Evolutionary conservation across 176 grass and related monocot species (phyloP).

Genomic region (Paspalum notatum): DNA sequence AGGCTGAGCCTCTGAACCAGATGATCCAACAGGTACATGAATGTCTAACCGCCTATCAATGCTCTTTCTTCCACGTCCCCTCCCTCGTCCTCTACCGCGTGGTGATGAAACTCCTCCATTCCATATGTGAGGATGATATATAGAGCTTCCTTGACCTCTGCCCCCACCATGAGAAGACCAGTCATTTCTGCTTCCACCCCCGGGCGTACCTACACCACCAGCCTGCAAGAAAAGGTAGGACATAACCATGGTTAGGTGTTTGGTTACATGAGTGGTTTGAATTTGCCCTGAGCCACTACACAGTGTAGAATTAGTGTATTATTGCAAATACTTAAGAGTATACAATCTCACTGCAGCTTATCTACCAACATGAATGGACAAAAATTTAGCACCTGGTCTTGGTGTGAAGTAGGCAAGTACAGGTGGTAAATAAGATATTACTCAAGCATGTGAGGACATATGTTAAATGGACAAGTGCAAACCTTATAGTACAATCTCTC

Average conservation of each 20-base stretch:
- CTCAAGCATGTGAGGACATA: neutral
- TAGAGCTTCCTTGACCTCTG: conserved; percentile 29
- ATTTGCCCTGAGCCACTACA: neutral
- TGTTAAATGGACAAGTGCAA: neutral
- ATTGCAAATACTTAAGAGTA: neutral
- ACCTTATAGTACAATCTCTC: neutral
- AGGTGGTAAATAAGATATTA: neutral
- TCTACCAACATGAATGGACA: neutral
- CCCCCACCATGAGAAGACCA: conserved; percentile 35
- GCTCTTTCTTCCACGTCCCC: conserved; percentile 13
- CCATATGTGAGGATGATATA: conserved; percentile 19
- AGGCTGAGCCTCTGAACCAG: neutral
- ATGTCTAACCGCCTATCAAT: neutral
- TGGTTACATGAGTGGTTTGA: neutral
- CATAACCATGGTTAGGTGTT: neutral
- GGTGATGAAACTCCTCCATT: conserved; percentile 29
- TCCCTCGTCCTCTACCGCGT: conserved; percentile 32
- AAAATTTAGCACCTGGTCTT: conserved; percentile 20
- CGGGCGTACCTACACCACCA: neutral
- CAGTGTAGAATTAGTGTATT: neutral
- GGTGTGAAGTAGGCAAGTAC: neutral
- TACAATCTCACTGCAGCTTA: neutral
- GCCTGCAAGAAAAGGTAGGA: conserved; percentile 15
- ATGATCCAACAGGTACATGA: neutral
- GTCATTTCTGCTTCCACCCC: neutral